Evolutionary conservation across 257 asterid species (phyloP).

Genomic region (Solanum sparsipilum): DNA sequence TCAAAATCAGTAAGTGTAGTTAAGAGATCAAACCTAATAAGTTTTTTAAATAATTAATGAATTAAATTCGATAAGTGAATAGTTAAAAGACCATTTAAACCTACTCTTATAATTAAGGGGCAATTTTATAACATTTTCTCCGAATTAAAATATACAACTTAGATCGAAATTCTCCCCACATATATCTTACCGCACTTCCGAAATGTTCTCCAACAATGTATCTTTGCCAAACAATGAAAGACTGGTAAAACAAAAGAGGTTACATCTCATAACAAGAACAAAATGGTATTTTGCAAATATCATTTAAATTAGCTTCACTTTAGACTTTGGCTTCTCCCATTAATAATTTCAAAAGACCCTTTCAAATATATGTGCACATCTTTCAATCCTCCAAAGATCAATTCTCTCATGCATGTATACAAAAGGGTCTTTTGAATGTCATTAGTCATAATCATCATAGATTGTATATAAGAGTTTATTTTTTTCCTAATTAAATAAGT

Average conservation of each 20-base stretch:
- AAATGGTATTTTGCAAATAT: not conserved
- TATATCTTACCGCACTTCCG: not conserved
- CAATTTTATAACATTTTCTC: too few species aligned
- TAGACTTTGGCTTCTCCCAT: not conserved
- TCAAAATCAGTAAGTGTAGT: too few species aligned
- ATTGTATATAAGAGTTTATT: not conserved
- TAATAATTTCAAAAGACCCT: not conserved
- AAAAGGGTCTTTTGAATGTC: not conserved
- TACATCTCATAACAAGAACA: not conserved
- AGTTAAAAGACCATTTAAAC: too few species aligned
- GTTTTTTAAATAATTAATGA: too few species aligned
- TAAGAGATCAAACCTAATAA: too few species aligned
- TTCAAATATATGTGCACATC: not conserved
- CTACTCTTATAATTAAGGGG: too few species aligned
- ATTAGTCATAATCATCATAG: not conserved
- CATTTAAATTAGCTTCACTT: not conserved
- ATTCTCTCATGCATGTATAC: not conserved
- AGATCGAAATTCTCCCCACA: not conserved
- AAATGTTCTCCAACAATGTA: not conserved
- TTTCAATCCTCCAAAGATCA: not conserved
- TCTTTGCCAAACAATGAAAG: not conserved
- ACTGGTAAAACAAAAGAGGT: not conserved
- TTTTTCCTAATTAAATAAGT: not conserved
- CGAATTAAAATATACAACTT: too few species aligned
- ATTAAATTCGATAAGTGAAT: accelerated